Evolutionary conservation across 495 filamentous ascomycete species (phyloP).

Genomic region (Hypoxylon cercidicola): DNA sequence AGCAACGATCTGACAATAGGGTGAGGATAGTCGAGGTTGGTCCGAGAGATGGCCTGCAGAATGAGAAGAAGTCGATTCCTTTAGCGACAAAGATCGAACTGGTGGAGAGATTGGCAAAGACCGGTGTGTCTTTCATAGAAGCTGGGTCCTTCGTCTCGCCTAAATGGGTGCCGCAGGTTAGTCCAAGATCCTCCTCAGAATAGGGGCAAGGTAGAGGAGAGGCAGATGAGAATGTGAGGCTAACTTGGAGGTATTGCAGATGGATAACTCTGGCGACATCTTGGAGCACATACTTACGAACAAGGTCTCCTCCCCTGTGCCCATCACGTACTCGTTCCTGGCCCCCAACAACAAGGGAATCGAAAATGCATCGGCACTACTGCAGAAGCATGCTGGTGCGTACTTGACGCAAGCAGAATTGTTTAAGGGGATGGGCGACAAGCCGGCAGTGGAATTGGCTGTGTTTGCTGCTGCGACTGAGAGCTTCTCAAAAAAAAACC

Average conservation of each 20-base stretch:
- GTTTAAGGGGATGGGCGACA: conserved; percentile 37
- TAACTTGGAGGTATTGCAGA: conserved; percentile 62
- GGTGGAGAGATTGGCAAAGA: conserved; percentile 80
- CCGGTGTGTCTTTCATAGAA: conserved; percentile 88
- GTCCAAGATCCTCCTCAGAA: conserved; percentile 16
- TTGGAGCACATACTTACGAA: conserved; percentile 76
- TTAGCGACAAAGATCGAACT: conserved; percentile 87
- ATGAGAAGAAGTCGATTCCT: conserved; percentile 86
- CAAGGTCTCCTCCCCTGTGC: conserved; percentile 69
- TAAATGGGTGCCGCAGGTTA: conserved; percentile 97
- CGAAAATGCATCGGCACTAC: conserved; percentile 59
- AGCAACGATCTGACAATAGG: conserved; percentile 55
- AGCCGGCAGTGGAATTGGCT: conserved; percentile 77
- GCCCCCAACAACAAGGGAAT: conserved; percentile 89
- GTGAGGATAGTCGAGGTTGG: conserved; percentile 89
- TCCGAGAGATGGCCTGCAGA: conserved; percentile 93
- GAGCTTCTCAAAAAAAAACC: conserved; percentile 88
- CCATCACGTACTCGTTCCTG: conserved; percentile 91
- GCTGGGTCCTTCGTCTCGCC: conserved; percentile 94
- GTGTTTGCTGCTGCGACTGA: conserved; percentile 95
- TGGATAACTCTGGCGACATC: conserved; percentile 90
- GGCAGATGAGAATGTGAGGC: neutral
- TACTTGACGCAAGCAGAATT: conserved; percentile 53
- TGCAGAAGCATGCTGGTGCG: conserved; percentile 49
- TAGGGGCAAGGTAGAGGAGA: neutral